phyloP scores from a whole-genome alignment of 1,284 basidiomycete species.

The Malassezia equina region DNA sequence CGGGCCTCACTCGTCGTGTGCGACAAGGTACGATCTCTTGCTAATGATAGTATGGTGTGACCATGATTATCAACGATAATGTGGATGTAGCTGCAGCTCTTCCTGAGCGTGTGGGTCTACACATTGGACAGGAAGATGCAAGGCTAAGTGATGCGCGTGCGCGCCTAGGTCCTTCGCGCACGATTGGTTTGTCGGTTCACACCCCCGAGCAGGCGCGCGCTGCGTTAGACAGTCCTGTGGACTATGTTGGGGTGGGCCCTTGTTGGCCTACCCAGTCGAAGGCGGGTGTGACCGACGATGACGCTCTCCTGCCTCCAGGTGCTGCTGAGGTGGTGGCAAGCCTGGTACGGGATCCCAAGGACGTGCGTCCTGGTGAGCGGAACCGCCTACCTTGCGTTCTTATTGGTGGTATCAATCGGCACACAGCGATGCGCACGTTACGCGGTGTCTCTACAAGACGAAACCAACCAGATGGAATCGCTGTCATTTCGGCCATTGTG shows the following conservation, averaged over 20 bases:
- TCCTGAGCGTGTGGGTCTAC: slow-evolving; percentile 62
- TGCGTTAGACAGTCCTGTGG: slow-evolving; percentile 54
- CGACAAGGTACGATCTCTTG: slow-evolving; percentile 52
- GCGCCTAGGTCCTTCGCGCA: slow-evolving; percentile 58
- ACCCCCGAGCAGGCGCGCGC: slow-evolving; percentile 48
- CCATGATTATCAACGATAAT: slow-evolving; percentile 68
- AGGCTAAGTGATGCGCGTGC: slow-evolving; percentile 58
- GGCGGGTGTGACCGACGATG: slow-evolving; percentile 35
- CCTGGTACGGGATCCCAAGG: slow-evolving; percentile 4
- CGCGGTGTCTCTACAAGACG: slow-evolving; percentile 23
- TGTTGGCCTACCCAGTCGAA: slow-evolving; percentile 49
- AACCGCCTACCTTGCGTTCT: slow-evolving; percentile 34
- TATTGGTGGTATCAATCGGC: slow-evolving; percentile 41
- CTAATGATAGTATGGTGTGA: slow-evolving; percentile 58
- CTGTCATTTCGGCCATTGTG: slow-evolving; percentile 81
- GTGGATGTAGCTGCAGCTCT: slow-evolving; percentile 33
- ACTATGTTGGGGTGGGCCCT: slow-evolving; percentile 75
- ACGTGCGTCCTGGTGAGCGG: neutral
- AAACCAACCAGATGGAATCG: slow-evolving; percentile 57
- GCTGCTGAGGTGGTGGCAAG: slow-evolving; percentile 27
- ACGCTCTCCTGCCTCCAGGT: slow-evolving; percentile 29
- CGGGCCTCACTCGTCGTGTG: slow-evolving; percentile 63
- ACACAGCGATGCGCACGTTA: slow-evolving; percentile 33
- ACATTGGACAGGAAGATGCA: slow-evolving; percentile 85
- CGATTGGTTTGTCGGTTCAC: slow-evolving; percentile 75